Evolutionary conservation across 192 early-diverging fungal species (phyloP).

Genomic region (Coemansia sp.): DNA sequence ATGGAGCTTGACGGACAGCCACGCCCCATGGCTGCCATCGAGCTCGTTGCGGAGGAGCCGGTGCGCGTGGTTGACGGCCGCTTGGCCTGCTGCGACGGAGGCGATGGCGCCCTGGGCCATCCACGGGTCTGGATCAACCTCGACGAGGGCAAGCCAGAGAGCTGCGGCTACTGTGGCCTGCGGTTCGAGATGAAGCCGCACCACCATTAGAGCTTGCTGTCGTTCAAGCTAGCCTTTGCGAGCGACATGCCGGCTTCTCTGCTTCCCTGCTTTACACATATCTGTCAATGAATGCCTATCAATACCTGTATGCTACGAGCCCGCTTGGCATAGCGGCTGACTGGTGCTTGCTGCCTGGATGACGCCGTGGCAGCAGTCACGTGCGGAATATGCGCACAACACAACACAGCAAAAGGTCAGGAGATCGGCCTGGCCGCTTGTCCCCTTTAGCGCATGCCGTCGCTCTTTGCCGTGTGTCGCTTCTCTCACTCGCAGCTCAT

Average conservation of each 20-base stretch:
- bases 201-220: constrained; percentile 57
- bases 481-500: constrained; percentile 4
- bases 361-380: not conserved
- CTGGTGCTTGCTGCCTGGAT: too few species aligned
- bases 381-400: not conserved
- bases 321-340: too few species aligned
- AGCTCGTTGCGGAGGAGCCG: constrained; percentile 89
- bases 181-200: constrained; percentile 77
- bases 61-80: constrained; percentile 76
- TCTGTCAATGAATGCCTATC: too few species aligned
- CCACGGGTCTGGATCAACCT: constrained; percentile 96
- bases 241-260: too few species aligned
- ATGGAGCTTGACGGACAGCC: constrained; percentile 83
- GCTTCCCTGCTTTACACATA: too few species aligned
- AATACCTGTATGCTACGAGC: too few species aligned
- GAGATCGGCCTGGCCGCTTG: not conserved
- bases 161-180: constrained; percentile 88
- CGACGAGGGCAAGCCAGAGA: constrained; percentile 60
- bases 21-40: constrained; percentile 87
- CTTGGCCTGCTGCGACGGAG: constrained; percentile 85
- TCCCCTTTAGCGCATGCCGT: not conserved
- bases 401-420: constrained; percentile 9
- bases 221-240: too few species aligned
- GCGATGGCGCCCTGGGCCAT: constrained; percentile 88
- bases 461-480: not conserved